Evolutionary conservation across 345 rosid genomes (phyloP).

Genomic region (Excoecaria agallocha): DNA sequence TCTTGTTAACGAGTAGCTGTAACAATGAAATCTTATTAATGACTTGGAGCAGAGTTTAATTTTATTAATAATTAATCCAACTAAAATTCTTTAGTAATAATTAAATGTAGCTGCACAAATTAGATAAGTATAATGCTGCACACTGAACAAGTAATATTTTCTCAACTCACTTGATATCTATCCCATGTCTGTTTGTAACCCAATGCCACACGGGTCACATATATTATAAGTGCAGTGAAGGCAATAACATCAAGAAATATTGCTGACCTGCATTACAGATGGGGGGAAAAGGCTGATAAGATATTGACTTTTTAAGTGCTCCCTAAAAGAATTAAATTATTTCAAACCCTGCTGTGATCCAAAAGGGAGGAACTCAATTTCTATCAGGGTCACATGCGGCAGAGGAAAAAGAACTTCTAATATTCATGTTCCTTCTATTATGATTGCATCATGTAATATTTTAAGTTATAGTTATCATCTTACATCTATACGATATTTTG

Average conservation of each 20-base stretch:
- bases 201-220: slow-evolving; percentile 75
- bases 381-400: neutral
- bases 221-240: slow-evolving; percentile 71
- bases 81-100: neutral
- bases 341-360: neutral
- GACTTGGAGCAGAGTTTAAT: slow-evolving; percentile 4
- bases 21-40: slow-evolving; percentile 13
- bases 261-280: slow-evolving; percentile 59
- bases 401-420: neutral
- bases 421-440: neutral
- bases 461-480: neutral
- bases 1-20: slow-evolving; percentile 88
- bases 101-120: neutral
- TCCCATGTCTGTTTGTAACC: slow-evolving; percentile 99
- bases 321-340: neutral
- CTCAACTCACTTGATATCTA: slow-evolving; percentile 77
- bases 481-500: neutral
- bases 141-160: neutral
- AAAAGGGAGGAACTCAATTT: neutral
- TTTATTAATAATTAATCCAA: neutral
- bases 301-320: slow-evolving; percentile 9
- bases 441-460: neutral
- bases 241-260: slow-evolving; percentile 84
- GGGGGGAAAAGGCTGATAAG: neutral
- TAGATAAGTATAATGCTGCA: neutral